phyloP scores from a whole-genome alignment of 495 filamentous ascomycete genomes.

The Lentithecium fluviatile region DNA sequence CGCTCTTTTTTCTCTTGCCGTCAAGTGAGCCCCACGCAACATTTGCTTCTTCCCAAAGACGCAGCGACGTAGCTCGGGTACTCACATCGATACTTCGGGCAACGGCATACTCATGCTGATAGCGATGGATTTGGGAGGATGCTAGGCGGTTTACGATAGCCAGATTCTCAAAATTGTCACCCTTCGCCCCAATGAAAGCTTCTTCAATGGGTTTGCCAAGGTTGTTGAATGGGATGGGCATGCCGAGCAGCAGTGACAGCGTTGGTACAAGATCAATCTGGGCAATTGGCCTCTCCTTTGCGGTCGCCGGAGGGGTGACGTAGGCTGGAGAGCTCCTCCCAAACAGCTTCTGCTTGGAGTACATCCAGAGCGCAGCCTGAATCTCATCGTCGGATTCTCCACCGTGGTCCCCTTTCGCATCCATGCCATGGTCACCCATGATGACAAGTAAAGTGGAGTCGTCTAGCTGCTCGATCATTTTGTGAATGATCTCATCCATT shows the following conservation, averaged over 20 bases:
- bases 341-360: constrained; percentile 80
- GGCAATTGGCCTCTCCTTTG: constrained; percentile 77
- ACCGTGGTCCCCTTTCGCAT: constrained; percentile 93
- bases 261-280: constrained; percentile 98
- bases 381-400: constrained; percentile 95
- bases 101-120: constrained; percentile 67
- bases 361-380: constrained; percentile 97
- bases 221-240: constrained; percentile 96
- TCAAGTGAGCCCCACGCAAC: constrained; percentile 45
- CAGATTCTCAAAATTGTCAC: constrained; percentile 70
- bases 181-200: constrained; percentile 71
- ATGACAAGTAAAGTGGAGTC: constrained; percentile 86
- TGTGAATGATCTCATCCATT: constrained; percentile 78
- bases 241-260: constrained; percentile 76
- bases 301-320: constrained; percentile 64
- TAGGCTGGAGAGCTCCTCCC: constrained; percentile 67
- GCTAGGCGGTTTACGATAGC: constrained; percentile 72
- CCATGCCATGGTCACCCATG: constrained; percentile 99
- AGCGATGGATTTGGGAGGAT: constrained; percentile 83
- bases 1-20: constrained; percentile 44
- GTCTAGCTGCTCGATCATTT: constrained; percentile 70
- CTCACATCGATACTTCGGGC: constrained; percentile 63
- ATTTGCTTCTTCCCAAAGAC: constrained; percentile 60
- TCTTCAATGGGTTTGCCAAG: constrained; percentile 93
- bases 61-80: constrained; percentile 53